Evolutionary conservation across 2,329 filamentous ascomycete genomes (phyloP), one percentile per base, ranked within the genome.

Genomic region (Beauveria sp.): DNA sequence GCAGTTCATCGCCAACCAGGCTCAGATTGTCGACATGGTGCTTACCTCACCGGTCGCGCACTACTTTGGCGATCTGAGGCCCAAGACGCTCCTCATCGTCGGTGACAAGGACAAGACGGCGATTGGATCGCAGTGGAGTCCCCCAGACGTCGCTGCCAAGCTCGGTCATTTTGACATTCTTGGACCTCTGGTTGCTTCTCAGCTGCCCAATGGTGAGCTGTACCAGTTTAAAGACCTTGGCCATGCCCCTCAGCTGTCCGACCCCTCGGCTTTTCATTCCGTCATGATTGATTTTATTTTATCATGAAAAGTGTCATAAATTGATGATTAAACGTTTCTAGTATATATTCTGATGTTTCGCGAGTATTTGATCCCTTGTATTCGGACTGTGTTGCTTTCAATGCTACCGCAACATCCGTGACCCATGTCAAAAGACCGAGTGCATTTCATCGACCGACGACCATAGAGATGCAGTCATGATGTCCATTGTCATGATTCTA

Each of bases 21-120:
- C 81, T 22, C 75, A 75, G 49, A 74, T 78, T 18, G 79, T 80
- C n/a, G 81, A 84, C 66, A 77, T 81, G 72, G 77, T 84, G n/a
- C 72, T 83, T 60, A 81, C 78, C 22, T 77, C 80, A 62, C 80
- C 81, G 1, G 72, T 83, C 12, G 73, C 77, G 24, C 79, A 80
- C 63, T 79, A 83, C 66, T 79, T 83, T 51, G 69, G 69, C n/a
- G 65, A 74, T 51, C 66, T 84, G 14, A 74, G 74, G 65, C 69
- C 76, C 12, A 74, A 72, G 52, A 81, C 80, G 1, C 69, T 83
- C 24, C 67, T 85, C 58, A 67, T 84, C 55, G 74, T 82, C 54
- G 81, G 81, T 1, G 76, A 77, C 38, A 77, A 78, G 67, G 81
- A 84, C 63, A 80, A 73, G 43, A 84, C 82, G 3, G 82, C 81